These are phyloP conservation scores for Gomphus bonarii DNA, from an alignment of 1,284 basidiomycete genomes.

Conservation along the genomic window DNA sequence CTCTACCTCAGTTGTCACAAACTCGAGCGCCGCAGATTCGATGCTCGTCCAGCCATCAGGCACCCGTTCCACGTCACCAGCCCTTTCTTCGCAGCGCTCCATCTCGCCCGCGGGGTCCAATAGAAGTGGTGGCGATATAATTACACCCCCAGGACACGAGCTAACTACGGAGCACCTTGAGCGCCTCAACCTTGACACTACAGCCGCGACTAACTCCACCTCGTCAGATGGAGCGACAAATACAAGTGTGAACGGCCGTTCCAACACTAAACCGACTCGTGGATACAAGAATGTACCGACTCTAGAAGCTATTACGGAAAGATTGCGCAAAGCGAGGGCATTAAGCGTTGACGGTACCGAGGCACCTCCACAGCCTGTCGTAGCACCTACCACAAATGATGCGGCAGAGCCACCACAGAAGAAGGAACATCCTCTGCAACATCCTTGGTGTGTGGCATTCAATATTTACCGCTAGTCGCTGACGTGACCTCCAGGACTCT, in stretches of 20 bases:
- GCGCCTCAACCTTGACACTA: constrained; percentile 43
- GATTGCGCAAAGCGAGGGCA: constrained; percentile 54
- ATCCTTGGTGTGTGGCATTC: constrained; percentile 53
- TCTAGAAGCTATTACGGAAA: constrained; percentile 70
- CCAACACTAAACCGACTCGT: constrained; percentile 42
- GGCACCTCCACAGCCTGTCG: constrained; percentile 38
- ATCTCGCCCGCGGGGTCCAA: constrained; percentile 35
- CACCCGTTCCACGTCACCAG: constrained; percentile 51
- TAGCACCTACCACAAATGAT: constrained; percentile 53
- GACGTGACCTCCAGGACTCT: constrained; percentile 51
- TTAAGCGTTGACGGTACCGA: constrained; percentile 63
- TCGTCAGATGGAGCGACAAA: neutral
- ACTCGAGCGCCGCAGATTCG: constrained; percentile 46
- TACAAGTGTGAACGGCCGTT: constrained; percentile 15
- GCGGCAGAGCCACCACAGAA: constrained; percentile 69
- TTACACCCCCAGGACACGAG: constrained; percentile 29
- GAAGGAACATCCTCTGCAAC: constrained; percentile 76
- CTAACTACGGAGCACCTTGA: constrained; percentile 53
- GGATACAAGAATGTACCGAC: constrained; percentile 82
- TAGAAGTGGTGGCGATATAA: neutral
- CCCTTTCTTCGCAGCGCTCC: constrained; percentile 24
- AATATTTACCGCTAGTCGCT: constrained; percentile 1
- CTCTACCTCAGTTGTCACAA: constrained; percentile 49
- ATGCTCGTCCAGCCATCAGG: constrained; percentile 49
- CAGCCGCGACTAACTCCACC: neutral